Conservation (phyloP, 495 filamentous ascomycete genomes). For the Penicillium longicatenatum region DNA sequence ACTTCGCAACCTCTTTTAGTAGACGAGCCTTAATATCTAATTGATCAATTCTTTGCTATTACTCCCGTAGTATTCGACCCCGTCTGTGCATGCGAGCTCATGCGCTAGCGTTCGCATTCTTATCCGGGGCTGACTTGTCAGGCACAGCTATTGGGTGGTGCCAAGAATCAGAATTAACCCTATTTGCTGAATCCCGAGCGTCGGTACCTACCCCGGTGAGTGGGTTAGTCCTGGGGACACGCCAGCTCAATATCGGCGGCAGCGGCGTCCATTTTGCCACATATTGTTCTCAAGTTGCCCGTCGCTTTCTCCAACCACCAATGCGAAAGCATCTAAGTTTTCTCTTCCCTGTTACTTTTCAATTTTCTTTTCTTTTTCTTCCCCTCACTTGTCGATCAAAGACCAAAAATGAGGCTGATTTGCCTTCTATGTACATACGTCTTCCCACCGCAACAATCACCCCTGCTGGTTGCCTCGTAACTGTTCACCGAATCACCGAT, state of each 20-base stretch:
- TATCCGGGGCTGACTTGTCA: not conserved
- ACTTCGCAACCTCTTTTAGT: not conserved
- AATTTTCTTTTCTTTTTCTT: not conserved
- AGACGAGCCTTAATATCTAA: not conserved
- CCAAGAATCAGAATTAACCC: slow-evolving; percentile 15
- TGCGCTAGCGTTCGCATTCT: not conserved
- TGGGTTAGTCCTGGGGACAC: slow-evolving; percentile 1
- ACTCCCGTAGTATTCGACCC: too few relatives aligned
- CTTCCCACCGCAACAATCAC: not conserved
- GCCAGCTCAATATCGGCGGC: slow-evolving; percentile 10
- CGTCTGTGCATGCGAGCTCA: not conserved
- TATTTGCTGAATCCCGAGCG: slow-evolving; percentile 16
- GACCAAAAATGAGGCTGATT: slow-evolving; percentile 5
- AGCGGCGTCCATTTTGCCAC: slow-evolving; percentile 10
- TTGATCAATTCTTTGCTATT: not conserved
- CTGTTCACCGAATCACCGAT: not conserved
- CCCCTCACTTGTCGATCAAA: slow-evolving; percentile 5
- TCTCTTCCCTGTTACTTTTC: not conserved
- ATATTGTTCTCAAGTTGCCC: not conserved
- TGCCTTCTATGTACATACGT: not conserved
- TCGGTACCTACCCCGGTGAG: slow-evolving; percentile 8
- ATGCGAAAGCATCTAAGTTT: not conserved
- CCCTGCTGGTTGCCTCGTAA: not conserved
- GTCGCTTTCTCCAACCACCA: not conserved
- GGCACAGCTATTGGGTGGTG: slow-evolving; percentile 8